phyloP scores from a whole-genome alignment of 2,329 filamentous ascomycete species.

The Ophiosphaerella korrae region DNA sequence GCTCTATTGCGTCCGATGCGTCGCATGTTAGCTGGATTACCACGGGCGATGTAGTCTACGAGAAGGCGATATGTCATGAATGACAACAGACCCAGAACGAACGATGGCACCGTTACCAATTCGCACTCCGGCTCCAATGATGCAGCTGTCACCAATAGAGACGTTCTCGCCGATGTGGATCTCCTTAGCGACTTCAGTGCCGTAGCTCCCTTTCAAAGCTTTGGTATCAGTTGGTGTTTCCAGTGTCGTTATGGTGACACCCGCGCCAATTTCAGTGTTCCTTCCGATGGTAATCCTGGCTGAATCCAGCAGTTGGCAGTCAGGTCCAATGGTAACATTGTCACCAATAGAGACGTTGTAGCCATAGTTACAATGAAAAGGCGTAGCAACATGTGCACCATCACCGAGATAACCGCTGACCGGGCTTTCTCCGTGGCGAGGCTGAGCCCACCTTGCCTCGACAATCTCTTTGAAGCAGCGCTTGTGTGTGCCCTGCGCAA shows the following conservation, averaged over 20 bases:
- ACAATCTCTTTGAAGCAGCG: slow-evolving; percentile 75
- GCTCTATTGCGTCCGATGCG: too few species aligned
- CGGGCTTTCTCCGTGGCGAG: slow-evolving; percentile 16
- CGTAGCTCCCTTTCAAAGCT: slow-evolving; percentile 73
- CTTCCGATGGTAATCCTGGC: slow-evolving; percentile 81
- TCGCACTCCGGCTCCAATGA: slow-evolving; percentile 62
- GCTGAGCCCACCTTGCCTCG: slow-evolving; percentile 58
- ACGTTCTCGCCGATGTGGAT: slow-evolving; percentile 78
- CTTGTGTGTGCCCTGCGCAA: slow-evolving; percentile 67
- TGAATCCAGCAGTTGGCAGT: slow-evolving; percentile 87
- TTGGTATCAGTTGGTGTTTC: slow-evolving; percentile 75
- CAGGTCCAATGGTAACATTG: slow-evolving; percentile 79
- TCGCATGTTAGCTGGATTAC: slow-evolving; percentile 48
- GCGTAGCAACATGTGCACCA: slow-evolving; percentile 78
- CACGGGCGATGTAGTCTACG: slow-evolving; percentile 51
- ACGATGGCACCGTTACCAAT: slow-evolving; percentile 61
- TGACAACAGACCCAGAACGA: slow-evolving; percentile 61
- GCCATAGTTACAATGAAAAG: slow-evolving; percentile 92
- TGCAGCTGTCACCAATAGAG: slow-evolving; percentile 67
- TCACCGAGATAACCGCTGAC: slow-evolving; percentile 68
- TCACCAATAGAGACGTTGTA: slow-evolving; percentile 90
- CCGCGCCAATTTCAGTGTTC: slow-evolving; percentile 72
- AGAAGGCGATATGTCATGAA: slow-evolving; percentile 53
- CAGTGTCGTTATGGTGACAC: slow-evolving; percentile 85
- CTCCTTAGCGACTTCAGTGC: slow-evolving; percentile 71